Evolutionary conservation across 1,139 yeast species (phyloP), one percentile per base, ranked within the genome.

Genomic region (Yamadazyma atlantica): DNA sequence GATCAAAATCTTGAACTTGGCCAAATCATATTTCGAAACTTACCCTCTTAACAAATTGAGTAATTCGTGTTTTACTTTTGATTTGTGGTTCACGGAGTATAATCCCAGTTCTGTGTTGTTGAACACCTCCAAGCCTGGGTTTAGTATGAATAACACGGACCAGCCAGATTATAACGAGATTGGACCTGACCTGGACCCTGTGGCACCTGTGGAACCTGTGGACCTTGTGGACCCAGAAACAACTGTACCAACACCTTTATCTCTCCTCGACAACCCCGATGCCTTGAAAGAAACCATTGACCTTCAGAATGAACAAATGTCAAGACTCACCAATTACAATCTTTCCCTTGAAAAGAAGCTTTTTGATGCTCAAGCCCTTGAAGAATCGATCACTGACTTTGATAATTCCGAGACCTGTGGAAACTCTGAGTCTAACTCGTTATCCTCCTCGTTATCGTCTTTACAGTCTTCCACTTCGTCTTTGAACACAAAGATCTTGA

Each of bases 401-500:
- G 57, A 53, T 7, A 29, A 40, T 10, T 51, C 59, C 10, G 30
- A 28, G 16, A 28, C 30, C 4, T 28, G 13, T 10, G 21, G 21
- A 5, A 53, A 50, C 15, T 60, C 68, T 4, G 39, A 43, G 31
- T 42, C 53, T 21, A 57, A 57, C 27, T 67, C 66, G 58, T 52
- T 69, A 27, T 55, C 70, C 5, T 69, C 75, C 1, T 69, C 75
- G 7, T 41, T 68, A 16, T 57, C 64, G 13, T 64, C 69, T 27
- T 49, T 67, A 26, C 49, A 63, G 7, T 60, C 67, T 0, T 54
- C 69, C 2, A 57, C 72, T 0, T 51, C 69, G 1, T 51, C 68
- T 3, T 47, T 68, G 15, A 64, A 64, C 41, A 46, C 58, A 29
- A 58, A 58, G 34, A 41, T 64, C 22, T 48, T 51, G 14, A 48